Evolutionary conservation across 768 basidiomycete genomes (phyloP).

Genomic region (Phanerochaete sordida): DNA sequence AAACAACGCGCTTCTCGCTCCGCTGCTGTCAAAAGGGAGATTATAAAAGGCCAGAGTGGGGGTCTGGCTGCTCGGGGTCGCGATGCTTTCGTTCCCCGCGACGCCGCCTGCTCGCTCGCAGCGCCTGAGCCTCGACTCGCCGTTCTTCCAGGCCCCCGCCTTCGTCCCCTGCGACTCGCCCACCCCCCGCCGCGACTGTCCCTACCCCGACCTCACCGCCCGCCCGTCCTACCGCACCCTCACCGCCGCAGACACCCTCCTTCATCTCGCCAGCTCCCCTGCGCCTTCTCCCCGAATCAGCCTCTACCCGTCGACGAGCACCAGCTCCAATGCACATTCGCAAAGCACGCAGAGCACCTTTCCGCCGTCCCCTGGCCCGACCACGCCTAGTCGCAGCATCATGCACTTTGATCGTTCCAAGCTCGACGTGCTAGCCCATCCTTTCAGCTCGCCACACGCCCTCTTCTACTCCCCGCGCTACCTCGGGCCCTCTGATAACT

Average conservation of each 20-base stretch:
- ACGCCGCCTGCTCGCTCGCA: not conserved
- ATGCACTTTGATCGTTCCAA: not conserved
- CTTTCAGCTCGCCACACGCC: not conserved
- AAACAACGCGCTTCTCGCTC: slow-evolving; percentile 19
- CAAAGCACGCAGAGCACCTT: not conserved
- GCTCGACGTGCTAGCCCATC: not conserved
- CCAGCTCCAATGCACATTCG: not conserved
- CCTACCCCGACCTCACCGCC: not conserved
- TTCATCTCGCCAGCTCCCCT: not conserved
- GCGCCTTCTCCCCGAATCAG: not conserved
- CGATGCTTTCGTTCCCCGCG: not conserved
- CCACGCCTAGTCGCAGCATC: not conserved
- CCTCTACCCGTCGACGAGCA: not conserved
- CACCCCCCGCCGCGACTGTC: not conserved
- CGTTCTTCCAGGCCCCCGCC: not conserved
- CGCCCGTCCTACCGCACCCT: not conserved
- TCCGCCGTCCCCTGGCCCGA: not conserved
- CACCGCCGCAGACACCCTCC: slow-evolving; percentile 1
- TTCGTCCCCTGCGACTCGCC: not conserved
- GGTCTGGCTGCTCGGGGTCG: not conserved
- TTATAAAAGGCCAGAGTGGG: not conserved
- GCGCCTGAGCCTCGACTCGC: not conserved
- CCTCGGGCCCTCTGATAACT: not conserved
- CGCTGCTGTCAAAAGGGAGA: not conserved
- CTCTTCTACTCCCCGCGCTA: not conserved